A percentile compares a stretch with the other conserved stretches of the same genome.
Conservation (phyloP, 495 filamentous ascomycete species). For the Penicillium desertorum region DNA sequence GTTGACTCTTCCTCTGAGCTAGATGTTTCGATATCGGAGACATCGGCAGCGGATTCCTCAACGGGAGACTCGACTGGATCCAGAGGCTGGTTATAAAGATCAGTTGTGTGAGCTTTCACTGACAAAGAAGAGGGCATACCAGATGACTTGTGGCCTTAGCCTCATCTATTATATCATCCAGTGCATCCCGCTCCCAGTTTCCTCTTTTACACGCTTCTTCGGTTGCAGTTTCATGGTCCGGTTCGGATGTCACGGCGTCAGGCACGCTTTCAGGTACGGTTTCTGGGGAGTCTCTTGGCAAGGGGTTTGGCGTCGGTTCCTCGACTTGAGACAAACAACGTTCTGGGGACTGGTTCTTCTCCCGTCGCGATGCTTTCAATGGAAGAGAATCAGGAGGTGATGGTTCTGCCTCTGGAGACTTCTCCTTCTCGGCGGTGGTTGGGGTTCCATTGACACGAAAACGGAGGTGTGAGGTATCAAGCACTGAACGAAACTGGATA, state of each 20-base stretch:
- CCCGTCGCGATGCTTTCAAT: slow-evolving; percentile 31
- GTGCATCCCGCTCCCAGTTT: slow-evolving; percentile 40
- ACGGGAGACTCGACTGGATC: slow-evolving; percentile 36
- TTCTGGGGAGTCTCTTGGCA: background rate
- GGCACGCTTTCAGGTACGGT: background rate
- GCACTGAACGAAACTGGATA: slow-evolving; percentile 56
- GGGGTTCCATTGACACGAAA: slow-evolving; percentile 57
- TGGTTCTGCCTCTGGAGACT: slow-evolving; percentile 5
- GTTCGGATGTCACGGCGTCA: background rate
- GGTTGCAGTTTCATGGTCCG: background rate
- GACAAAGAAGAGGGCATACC: slow-evolving; percentile 30
- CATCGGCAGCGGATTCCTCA: slow-evolving; percentile 21
- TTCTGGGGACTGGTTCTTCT: slow-evolving; percentile 19
- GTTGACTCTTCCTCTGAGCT: slow-evolving; percentile 16
- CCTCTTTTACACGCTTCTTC: background rate
- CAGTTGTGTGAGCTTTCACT: background rate
- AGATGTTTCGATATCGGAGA: slow-evolving; percentile 26
- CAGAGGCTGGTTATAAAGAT: slow-evolving; percentile 36
- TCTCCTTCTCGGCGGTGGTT: slow-evolving; percentile 7
- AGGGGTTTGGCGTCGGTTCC: background rate
- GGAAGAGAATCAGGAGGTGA: slow-evolving; percentile 20
- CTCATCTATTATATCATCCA: slow-evolving; percentile 60
- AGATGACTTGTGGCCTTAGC: slow-evolving; percentile 54
- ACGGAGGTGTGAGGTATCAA: slow-evolving; percentile 56
- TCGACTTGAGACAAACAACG: slow-evolving; percentile 14